Conservation (phyloP, 169 alveolate species). For the Plasmodium knowlesi region DNA sequence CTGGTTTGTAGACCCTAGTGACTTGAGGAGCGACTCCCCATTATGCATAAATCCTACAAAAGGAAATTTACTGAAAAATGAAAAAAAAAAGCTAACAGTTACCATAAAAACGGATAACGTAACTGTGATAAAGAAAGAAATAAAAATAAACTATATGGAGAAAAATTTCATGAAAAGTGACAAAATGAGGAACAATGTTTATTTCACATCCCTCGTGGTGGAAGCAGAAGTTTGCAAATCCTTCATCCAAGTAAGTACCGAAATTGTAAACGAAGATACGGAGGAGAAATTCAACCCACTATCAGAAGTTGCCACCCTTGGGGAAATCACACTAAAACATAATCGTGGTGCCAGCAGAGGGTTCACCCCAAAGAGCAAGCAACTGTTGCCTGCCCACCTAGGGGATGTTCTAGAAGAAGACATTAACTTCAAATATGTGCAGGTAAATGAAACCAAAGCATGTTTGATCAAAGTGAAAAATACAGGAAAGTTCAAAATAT, state of each 20-base stretch:
- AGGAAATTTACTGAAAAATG: constrained; percentile 45
- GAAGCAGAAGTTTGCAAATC: constrained; percentile 65
- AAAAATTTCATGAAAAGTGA: constrained; percentile 8
- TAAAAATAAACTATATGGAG: constrained; percentile 49
- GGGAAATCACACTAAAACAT: not conserved
- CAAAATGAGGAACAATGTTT: constrained; percentile 7
- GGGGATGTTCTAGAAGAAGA: constrained; percentile 23
- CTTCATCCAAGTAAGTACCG: constrained; percentile 27
- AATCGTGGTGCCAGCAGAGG: not conserved
- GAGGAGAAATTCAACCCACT: not conserved
- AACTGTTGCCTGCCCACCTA: not conserved
- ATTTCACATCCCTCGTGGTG: not conserved
- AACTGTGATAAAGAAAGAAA: constrained; percentile 11
- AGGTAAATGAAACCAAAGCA: constrained; percentile 32
- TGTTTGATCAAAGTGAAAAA: constrained; percentile 67
- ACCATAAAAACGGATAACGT: constrained; percentile 29
- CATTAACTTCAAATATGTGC: constrained; percentile 35
- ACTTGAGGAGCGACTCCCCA: constrained; percentile 1
- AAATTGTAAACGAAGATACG: constrained; percentile 14
- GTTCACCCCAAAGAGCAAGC: not conserved
- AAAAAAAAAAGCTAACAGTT: constrained; percentile 28
- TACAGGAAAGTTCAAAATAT: constrained; percentile 49
- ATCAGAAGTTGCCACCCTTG: not conserved
- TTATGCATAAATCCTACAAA: constrained; percentile 23
- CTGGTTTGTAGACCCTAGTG: constrained; percentile 56